Evolutionary conservation across 306 rosid genomes (phyloP).

Genomic region (Alnus rubra): DNA sequence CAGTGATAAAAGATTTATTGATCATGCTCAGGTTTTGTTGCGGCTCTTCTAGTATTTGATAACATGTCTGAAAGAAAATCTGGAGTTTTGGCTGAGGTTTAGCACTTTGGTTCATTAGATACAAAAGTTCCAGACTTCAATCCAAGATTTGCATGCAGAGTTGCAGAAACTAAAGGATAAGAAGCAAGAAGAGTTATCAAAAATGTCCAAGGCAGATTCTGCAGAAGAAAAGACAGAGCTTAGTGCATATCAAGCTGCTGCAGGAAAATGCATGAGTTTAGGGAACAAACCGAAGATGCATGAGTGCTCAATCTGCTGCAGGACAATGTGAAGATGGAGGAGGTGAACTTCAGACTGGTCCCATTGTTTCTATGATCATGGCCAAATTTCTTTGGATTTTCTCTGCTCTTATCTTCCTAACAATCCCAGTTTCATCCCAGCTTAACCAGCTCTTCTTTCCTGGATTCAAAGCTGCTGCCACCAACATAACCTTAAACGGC

Average conservation of each 20-base stretch:
- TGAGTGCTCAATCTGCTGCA: too few species aligned
- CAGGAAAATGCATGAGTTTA: too few species aligned
- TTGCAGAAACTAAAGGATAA: slow-evolving; percentile 37
- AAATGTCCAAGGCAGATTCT: slow-evolving; percentile 38
- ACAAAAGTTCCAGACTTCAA: slow-evolving; percentile 65
- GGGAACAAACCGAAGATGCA: too few species aligned
- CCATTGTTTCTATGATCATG: slow-evolving; percentile 23
- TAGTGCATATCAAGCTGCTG: slow-evolving; percentile 64
- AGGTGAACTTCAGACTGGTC: too few species aligned
- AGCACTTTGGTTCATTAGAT: slow-evolving; percentile 86
- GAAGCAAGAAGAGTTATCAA: slow-evolving; percentile 53
- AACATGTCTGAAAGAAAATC: slow-evolving; percentile 54
- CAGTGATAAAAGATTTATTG: slow-evolving; percentile 23
- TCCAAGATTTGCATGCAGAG: slow-evolving; percentile 67
- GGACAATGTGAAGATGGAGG: too few species aligned
- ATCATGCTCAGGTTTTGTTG: neutral
- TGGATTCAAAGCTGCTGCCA: slow-evolving; percentile 47
- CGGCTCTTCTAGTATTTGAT: too few species aligned
- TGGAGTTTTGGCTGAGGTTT: slow-evolving; percentile 90
- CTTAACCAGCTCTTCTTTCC: slow-evolving; percentile 40
- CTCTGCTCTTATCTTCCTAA: slow-evolving; percentile 27
- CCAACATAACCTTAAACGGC: slow-evolving; percentile 51
- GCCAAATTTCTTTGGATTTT: slow-evolving; percentile 27
- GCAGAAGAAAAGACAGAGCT: slow-evolving; percentile 35
- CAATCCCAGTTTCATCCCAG: slow-evolving; percentile 40